Conservation (phyloP, 116 monocot genomes). For the Papilionanthe hybrid region DNA sequence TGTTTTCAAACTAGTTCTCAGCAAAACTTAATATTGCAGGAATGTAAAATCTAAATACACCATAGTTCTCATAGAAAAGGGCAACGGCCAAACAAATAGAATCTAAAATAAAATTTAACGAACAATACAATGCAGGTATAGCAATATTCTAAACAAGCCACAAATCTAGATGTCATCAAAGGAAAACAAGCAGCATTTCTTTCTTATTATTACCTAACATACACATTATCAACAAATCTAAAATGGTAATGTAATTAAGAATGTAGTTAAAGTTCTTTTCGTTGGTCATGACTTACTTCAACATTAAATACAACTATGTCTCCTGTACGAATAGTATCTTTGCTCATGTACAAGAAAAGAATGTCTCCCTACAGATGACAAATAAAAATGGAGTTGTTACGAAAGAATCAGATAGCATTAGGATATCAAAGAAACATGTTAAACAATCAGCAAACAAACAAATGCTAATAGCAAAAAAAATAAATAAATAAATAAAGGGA, state of each 20-base stretch:
- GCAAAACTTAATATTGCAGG: background rate
- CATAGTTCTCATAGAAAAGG: background rate
- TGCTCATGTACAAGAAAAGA: slow-evolving; percentile 42
- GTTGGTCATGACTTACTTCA: slow-evolving; percentile 28
- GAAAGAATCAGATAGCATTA: background rate
- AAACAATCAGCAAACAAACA: background rate
- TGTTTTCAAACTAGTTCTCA: background rate
- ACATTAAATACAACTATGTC: slow-evolving; percentile 62
- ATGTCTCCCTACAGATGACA: slow-evolving; percentile 40
- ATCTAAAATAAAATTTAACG: background rate
- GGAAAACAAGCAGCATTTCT: background rate
- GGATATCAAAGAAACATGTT: background rate
- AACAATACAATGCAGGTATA: background rate
- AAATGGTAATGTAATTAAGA: background rate
- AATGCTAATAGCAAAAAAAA: no score
- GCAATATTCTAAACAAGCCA: background rate
- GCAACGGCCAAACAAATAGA: background rate
- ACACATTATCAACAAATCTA: background rate
- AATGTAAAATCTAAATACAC: background rate
- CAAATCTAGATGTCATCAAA: background rate
- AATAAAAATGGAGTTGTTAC: background rate
- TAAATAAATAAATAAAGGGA: no score
- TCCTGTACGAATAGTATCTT: slow-evolving; percentile 41
- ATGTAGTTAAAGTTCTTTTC: background rate
- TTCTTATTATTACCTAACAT: background rate